phyloP scores from a whole-genome alignment of 2,329 filamentous ascomycete species.

The Colletotrichum navitas region DNA sequence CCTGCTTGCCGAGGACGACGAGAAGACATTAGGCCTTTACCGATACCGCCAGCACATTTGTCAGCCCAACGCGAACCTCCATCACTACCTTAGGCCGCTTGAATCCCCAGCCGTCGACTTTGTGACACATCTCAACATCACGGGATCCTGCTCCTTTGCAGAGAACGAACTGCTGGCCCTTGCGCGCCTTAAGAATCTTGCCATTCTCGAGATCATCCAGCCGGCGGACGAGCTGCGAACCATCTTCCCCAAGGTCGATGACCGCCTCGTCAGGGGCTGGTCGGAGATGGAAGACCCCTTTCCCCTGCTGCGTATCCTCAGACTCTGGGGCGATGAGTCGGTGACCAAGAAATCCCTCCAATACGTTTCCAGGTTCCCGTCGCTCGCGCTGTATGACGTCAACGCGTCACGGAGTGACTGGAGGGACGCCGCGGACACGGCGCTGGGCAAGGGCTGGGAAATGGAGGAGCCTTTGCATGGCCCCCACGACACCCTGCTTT shows the following conservation, averaged over 20 bases:
- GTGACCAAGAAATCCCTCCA: conserved; percentile 56
- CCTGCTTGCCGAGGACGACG: conserved; percentile 50
- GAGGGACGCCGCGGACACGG: conserved; percentile 46
- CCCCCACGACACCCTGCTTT: conserved; percentile 51
- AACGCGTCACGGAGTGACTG: conserved; percentile 54
- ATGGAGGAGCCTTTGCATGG: conserved; percentile 45
- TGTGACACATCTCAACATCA: conserved; percentile 57
- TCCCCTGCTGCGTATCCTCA: conserved; percentile 60
- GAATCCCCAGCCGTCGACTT: conserved; percentile 54
- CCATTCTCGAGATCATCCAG: conserved; percentile 61
- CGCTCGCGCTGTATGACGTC: conserved; percentile 60
- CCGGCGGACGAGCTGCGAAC: conserved; percentile 48
- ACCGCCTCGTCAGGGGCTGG: conserved; percentile 62
- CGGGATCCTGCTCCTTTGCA: conserved; percentile 51
- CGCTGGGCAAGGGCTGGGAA: conserved; percentile 52
- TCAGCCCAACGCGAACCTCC: conserved; percentile 51
- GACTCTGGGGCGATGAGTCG: conserved; percentile 58
- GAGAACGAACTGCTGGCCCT: conserved; percentile 57
- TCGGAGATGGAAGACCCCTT: conserved; percentile 57
- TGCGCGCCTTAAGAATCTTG: conserved; percentile 60
- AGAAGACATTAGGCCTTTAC: conserved; percentile 54
- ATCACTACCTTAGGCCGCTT: conserved; percentile 54
- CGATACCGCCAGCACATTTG: conserved; percentile 57
- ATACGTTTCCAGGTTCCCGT: conserved; percentile 58
- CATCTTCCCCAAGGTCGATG: conserved; percentile 55